phyloP scores from a whole-genome alignment of 345 rosid genomes.

The Excoecaria agallocha region DNA sequence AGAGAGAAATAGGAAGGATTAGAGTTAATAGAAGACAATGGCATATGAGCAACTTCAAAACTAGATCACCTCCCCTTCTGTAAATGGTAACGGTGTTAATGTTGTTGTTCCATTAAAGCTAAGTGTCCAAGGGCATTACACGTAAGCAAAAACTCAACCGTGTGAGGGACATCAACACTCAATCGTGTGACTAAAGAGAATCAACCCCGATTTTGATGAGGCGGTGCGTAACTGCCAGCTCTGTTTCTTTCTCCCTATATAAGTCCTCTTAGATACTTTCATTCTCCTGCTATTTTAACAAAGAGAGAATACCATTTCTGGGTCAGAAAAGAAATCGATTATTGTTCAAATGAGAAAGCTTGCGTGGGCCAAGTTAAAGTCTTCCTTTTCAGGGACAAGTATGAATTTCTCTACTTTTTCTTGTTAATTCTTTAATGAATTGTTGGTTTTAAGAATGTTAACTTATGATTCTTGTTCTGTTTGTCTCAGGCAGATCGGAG shows the following conservation, averaged over 20 bases:
- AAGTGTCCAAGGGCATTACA: slow-evolving; percentile 24
- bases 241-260: neutral
- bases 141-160: slow-evolving; percentile 41
- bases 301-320: neutral
- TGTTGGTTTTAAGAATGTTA: neutral
- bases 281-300: neutral
- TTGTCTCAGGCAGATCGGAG: slow-evolving; percentile 37
- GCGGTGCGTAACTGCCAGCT: slow-evolving; percentile 27
- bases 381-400: slow-evolving; percentile 42
- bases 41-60: slow-evolving; percentile 33
- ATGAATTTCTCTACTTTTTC: neutral
- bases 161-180: slow-evolving; percentile 35
- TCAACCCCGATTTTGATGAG: neutral
- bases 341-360: slow-evolving; percentile 28
- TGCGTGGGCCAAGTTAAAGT: slow-evolving; percentile 31
- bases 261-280: neutral
- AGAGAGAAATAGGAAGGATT: neutral
- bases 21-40: slow-evolving; percentile 1
- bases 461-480: neutral
- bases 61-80: neutral
- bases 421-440: neutral
- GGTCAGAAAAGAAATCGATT: neutral
- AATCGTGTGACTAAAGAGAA: slow-evolving; percentile 46
- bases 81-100: neutral
- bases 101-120: slow-evolving; percentile 6